Percentiles rank a stretch among this genome's conserved stretches.
Evolutionary conservation across 2,329 filamentous ascomycete genomes (phyloP).

Genomic region (Aspergillus proliferans): DNA sequence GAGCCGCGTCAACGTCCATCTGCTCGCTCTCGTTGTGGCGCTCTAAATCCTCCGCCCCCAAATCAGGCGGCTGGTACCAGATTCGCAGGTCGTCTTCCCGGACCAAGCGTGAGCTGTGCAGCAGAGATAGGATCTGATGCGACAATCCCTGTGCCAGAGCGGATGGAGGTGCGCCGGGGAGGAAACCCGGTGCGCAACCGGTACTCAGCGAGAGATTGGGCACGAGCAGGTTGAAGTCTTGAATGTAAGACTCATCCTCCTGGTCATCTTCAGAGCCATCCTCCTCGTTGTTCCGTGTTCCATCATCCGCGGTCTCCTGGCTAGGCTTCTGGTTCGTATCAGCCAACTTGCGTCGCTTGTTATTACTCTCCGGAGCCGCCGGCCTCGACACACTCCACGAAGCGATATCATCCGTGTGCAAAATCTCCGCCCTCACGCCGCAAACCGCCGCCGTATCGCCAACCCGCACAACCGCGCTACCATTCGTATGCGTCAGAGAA

Average conservation of each 20-base stretch:
- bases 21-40: slow-evolving; percentile 39
- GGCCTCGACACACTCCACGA: slow-evolving; percentile 40
- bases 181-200: slow-evolving; percentile 76
- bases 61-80: slow-evolving; percentile 51
- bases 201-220: slow-evolving; percentile 92
- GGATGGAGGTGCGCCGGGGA: slow-evolving; percentile 76
- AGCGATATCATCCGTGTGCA: slow-evolving; percentile 67
- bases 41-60: slow-evolving; percentile 25
- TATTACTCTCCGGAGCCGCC: slow-evolving; percentile 30
- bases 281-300: slow-evolving; percentile 42
- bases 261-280: slow-evolving; percentile 42
- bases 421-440: slow-evolving; percentile 79
- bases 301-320: slow-evolving; percentile 8
- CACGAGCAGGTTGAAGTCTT: slow-evolving; percentile 64
- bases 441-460: slow-evolving; percentile 95
- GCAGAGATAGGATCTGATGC: slow-evolving; percentile 68
- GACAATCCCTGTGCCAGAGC: slow-evolving; percentile 77
- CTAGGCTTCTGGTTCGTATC: slow-evolving; percentile 12
- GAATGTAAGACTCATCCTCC: slow-evolving; percentile 42
- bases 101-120: slow-evolving; percentile 66
- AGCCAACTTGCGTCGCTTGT: slow-evolving; percentile 25
- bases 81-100: slow-evolving; percentile 65
- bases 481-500: slow-evolving; percentile 81
- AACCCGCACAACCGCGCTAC: slow-evolving; percentile 78
- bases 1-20: slow-evolving; percentile 43